A percentile compares a stretch with the other conserved stretches of the same genome.
Conservation (phyloP, 306 rosid species). For the Pachyrhizus erosus region DNA sequence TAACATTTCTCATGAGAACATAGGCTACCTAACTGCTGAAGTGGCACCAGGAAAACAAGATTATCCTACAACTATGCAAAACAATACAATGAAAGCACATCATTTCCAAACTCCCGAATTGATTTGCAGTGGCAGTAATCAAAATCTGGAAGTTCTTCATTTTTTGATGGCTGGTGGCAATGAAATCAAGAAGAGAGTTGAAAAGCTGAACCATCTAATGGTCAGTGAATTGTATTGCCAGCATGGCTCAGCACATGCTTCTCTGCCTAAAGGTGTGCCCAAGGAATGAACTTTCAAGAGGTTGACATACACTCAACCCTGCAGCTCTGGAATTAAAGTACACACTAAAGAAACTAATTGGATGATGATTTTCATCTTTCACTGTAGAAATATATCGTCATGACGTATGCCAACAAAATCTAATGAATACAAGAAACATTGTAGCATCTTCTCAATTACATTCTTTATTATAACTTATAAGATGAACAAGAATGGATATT, state of each 20-base stretch:
- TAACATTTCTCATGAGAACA: background rate
- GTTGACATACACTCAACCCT: background rate
- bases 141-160: background rate
- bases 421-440: background rate
- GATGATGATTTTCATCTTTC: background rate
- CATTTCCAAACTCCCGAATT: constrained; percentile 4
- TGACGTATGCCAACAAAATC: background rate
- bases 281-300: background rate
- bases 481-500: background rate
- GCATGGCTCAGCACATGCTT: constrained; percentile 36
- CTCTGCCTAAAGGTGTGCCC: constrained; percentile 15
- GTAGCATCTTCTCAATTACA: background rate
- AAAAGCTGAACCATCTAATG: background rate
- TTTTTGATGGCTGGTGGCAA: background rate
- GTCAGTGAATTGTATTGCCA: background rate
- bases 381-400: background rate
- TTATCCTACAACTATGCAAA: background rate
- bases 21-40: background rate
- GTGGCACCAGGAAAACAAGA: background rate
- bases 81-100: background rate
- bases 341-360: background rate
- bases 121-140: background rate
- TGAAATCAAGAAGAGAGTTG: background rate
- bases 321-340: background rate
- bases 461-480: background rate